These are phyloP conservation scores for Colletotrichum sp. DNA, from an alignment of 2,329 filamentous ascomycete genomes.

Conservation along the genomic window DNA sequence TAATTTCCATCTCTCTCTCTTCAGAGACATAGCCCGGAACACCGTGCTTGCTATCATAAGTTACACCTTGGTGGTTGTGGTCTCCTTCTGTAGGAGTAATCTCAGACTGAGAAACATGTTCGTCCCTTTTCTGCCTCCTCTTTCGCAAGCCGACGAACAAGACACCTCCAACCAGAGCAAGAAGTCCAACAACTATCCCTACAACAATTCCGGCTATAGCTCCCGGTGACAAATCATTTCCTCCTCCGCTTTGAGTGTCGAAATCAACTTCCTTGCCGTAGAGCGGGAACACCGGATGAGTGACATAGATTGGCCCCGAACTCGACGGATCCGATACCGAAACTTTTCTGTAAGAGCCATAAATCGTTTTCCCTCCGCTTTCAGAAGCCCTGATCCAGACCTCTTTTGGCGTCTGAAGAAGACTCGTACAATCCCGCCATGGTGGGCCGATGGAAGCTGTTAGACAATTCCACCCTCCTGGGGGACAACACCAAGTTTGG, in stretches of 20 bases:
- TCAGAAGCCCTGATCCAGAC: background rate
- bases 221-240: background rate
- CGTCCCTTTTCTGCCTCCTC: background rate
- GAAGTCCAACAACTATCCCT: background rate
- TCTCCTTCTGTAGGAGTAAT: background rate
- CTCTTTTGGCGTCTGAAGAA: background rate
- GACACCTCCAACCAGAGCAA: background rate
- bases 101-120: background rate
- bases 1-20: background rate
- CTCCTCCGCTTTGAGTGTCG: background rate
- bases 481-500: conserved; percentile 4
- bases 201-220: background rate
- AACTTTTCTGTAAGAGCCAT: background rate
- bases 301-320: background rate
- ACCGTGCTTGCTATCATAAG: background rate
- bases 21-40: background rate
- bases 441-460: background rate
- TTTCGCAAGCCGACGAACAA: background rate
- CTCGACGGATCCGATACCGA: background rate
- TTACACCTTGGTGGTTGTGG: background rate
- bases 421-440: background rate
- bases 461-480: background rate
- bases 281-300: background rate
- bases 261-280: background rate
- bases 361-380: background rate